phyloP scores from a whole-genome alignment of 345 rosid genomes.

The Euphorbia tirucalli region DNA sequence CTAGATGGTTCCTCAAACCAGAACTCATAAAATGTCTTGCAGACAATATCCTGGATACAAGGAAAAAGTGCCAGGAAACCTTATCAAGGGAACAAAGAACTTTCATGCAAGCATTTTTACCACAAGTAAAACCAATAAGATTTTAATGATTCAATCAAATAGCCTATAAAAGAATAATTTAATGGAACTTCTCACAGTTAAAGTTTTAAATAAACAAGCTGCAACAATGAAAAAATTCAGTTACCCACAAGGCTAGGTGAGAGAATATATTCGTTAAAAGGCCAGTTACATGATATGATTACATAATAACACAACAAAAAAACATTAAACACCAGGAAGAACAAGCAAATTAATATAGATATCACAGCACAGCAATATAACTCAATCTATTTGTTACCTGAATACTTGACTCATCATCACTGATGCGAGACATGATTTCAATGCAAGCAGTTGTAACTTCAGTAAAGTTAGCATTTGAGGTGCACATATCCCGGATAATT shows the following conservation, averaged over 20 bases:
- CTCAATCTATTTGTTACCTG: constrained; percentile 54
- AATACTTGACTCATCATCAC: constrained; percentile 93
- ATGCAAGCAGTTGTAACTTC: constrained; percentile 85
- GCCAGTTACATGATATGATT: neutral
- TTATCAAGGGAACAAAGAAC: neutral
- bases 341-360: neutral
- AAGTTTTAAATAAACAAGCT: neutral
- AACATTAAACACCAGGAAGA: neutral
- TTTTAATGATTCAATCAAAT: too few relatives aligned
- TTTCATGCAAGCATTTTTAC: neutral
- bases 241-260: neutral
- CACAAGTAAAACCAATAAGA: neutral
- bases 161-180: neutral
- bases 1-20: constrained; percentile 98
- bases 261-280: neutral
- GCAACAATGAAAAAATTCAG: neutral
- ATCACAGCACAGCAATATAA: neutral
- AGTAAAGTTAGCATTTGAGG: constrained; percentile 75
- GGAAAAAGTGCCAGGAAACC: constrained; percentile 9
- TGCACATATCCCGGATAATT: constrained; percentile 96
- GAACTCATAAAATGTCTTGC: constrained; percentile 97
- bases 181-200: neutral
- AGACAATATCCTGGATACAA: constrained; percentile 78
- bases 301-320: neutral
- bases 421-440: constrained; percentile 90